Percentiles rank a stretch among this genome's conserved stretches.
phyloP scores from a whole-genome alignment of 768 basidiomycete genomes.

The Termitomyces titanicus region DNA sequence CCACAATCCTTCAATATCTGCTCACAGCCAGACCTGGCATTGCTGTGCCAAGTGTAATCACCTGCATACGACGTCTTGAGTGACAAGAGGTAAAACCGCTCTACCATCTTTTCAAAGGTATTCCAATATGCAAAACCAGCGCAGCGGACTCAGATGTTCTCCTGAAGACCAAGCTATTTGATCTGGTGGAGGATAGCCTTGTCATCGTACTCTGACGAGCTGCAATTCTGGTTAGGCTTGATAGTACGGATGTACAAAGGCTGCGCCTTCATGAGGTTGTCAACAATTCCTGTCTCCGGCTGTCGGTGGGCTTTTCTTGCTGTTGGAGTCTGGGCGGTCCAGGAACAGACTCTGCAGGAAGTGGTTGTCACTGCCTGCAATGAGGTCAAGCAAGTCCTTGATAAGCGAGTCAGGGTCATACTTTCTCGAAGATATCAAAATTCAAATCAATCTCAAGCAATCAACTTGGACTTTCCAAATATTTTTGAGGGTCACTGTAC shows the following conservation, averaged over 20 bases:
- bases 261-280: constrained; percentile 95
- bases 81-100: constrained; percentile 94
- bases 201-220: constrained; percentile 84
- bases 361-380: constrained; percentile 73
- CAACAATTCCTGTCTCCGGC: constrained; percentile 97
- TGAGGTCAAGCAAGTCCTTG: constrained; percentile 91
- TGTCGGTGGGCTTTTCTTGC: constrained; percentile 97
- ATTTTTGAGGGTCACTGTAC: too few relatives aligned
- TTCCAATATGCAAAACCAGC: constrained; percentile 99
- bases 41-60: constrained; percentile 95
- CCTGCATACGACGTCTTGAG: constrained; percentile 96
- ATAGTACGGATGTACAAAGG: constrained; percentile 99
- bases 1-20: constrained; percentile 93
- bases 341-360: constrained; percentile 91
- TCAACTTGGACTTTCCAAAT: too few relatives aligned
- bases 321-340: constrained; percentile 92
- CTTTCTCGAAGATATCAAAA: too few relatives aligned
- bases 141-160: constrained; percentile 95
- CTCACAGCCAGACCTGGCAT: constrained; percentile 87
- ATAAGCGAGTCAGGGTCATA: constrained; percentile 91
- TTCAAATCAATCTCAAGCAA: too few relatives aligned
- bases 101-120: constrained; percentile 98
- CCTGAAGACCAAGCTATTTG: constrained; percentile 97
- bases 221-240: constrained; percentile 97
- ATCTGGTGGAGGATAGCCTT: constrained; percentile 98